phyloP scores from a whole-genome alignment of 228 moss, liverwort and hornwort species.

The Sphagnum fallax region DNA sequence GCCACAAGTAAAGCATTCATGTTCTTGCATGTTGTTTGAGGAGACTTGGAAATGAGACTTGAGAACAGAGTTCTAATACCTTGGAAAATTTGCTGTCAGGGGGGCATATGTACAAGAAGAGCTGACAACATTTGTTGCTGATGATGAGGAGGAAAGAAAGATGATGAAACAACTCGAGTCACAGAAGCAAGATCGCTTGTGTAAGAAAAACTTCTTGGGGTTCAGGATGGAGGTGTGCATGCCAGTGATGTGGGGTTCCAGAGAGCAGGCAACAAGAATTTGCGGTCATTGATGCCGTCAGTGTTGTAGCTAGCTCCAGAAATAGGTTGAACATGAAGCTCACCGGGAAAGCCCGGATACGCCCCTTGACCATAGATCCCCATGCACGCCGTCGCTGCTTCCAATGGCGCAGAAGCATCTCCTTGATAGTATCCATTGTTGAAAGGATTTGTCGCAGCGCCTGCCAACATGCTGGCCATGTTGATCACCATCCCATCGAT shows the following conservation, averaged over 20 bases:
- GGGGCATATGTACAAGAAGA: no score
- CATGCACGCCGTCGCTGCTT: constrained; percentile 48
- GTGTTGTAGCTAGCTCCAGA: constrained; percentile 44
- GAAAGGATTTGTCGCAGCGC: constrained; percentile 49
- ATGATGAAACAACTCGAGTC: no score
- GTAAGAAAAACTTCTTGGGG: not conserved
- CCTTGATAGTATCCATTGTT: constrained; percentile 52
- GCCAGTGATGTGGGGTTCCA: constrained; percentile 40
- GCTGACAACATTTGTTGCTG: no score
- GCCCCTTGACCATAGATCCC: constrained; percentile 46
- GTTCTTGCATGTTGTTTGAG: no score
- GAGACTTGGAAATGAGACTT: no score
- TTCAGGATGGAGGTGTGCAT: constrained; percentile 38
- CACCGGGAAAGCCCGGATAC: constrained; percentile 40
- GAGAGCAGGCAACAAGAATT: constrained; percentile 45
- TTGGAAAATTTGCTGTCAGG: no score
- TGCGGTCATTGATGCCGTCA: constrained; percentile 23
- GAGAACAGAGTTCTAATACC: no score
- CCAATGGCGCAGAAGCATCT: constrained; percentile 25
- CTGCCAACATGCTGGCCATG: constrained; percentile 46
- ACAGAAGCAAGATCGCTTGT: no score
- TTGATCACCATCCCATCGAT: constrained; percentile 57
- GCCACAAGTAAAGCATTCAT: no score
- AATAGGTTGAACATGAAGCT: constrained; percentile 11
- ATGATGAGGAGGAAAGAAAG: no score